Evolutionary conservation across 1,284 basidiomycete species (phyloP), one percentile per base, ranked within the genome.

Genomic region (Abortiporus biennis): DNA sequence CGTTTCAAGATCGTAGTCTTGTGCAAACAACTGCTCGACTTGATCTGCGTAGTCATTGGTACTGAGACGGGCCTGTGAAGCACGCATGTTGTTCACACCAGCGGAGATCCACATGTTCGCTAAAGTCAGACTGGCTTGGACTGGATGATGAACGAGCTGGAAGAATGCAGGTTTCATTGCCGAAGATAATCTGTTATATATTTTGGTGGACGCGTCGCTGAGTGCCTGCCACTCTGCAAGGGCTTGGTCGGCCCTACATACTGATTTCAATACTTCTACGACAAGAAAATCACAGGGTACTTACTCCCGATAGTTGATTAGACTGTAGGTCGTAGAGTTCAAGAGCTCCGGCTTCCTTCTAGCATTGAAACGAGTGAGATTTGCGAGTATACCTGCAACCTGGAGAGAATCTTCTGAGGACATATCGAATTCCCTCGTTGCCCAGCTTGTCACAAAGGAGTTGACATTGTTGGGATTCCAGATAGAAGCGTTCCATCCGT

Each of bases 291-390:
- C 19, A 38, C 6, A 43, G 41, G 36, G 16, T 8, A 67, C 78
- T 41, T 53, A 84, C 79, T 87, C 83, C 56, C 80, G 65, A 56
- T 85, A 83, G 56, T 80, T 74, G 34, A 68, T 67, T 37, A 85
- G 53, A 47, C 76, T 80, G 62, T 68, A 87, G 0, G 76, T 80
- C 1, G 78, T 79, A 1, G 68, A 49, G 54, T 80, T 80, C 46
- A 82, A 54, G 21, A 85, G 58, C 62, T 87, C 84, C 0, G 80
- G 80, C 59, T 85, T 86, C 46, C 78, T 64, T 20, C 80, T 64
- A 0, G 75, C 65, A 51, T 83, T 83, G 59, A 73, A 76, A 30
- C 71, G 66, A 12, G 80, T 81, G 43, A 83, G 62, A 48, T 79
- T 80, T 1, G 61, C 69, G 4, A 85, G 65, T 38, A 86, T 71